Conservation (phyloP, 805 yeast genomes). For the Cyberlindnera americana region DNA sequence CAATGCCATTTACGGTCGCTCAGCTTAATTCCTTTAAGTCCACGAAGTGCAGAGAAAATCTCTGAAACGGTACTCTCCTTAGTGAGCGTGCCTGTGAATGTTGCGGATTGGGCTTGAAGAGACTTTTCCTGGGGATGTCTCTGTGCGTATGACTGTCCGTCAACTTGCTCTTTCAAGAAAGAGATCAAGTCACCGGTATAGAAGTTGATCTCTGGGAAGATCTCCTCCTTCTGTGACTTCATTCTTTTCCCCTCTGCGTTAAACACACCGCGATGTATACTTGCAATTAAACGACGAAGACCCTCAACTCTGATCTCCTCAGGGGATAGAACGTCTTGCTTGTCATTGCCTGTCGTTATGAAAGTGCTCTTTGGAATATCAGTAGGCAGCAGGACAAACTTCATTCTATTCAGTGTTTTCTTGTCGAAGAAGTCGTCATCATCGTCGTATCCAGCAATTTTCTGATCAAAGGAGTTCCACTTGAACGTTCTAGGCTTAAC, state of each 20-base stretch:
- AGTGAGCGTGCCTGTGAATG: slow-evolving; percentile 35
- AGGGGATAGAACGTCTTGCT: slow-evolving; percentile 61
- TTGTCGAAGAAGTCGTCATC: slow-evolving; percentile 56
- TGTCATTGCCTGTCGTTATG: slow-evolving; percentile 35
- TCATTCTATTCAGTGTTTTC: slow-evolving; percentile 55
- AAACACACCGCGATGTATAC: slow-evolving; percentile 56
- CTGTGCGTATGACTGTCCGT: slow-evolving; percentile 9
- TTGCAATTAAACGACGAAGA: slow-evolving; percentile 58
- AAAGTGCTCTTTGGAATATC: slow-evolving; percentile 54
- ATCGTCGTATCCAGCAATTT: slow-evolving; percentile 88
- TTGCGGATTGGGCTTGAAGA: slow-evolving; percentile 11
- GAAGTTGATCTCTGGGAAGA: slow-evolving; percentile 71
- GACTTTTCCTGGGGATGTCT: slow-evolving; percentile 23
- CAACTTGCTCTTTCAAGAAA: slow-evolving; percentile 48
- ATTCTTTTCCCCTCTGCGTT: slow-evolving; percentile 38
- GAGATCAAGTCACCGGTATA: slow-evolving; percentile 82
- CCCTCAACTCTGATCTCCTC: slow-evolving; percentile 97
- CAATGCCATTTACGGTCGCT: slow-evolving; percentile 91
- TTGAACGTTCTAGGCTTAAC: slow-evolving; percentile 55
- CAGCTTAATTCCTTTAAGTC: slow-evolving; percentile 58
- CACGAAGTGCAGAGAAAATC: slow-evolving; percentile 65
- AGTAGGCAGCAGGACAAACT: slow-evolving; percentile 82
- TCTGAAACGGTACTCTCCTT: slow-evolving; percentile 47
- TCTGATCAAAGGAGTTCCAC: slow-evolving; percentile 92
- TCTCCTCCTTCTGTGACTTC: slow-evolving; percentile 39